A percentile compares a stretch with the other conserved stretches of the same genome.
Conservation (phyloP, 23 red algal species). For the Gracilariopsis chorda region DNA sequence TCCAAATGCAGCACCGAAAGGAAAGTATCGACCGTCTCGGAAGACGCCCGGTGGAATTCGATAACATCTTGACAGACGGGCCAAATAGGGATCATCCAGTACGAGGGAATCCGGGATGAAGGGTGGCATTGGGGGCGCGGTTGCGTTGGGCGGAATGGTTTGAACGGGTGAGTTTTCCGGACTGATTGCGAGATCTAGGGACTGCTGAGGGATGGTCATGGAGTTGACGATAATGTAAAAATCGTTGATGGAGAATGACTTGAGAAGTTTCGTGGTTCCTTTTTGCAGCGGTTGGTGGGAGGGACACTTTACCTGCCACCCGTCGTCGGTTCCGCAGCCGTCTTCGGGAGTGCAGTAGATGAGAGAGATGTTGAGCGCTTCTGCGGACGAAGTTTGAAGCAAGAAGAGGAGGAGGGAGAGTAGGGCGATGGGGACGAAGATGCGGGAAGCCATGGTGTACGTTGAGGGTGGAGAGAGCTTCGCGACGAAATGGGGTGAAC, state of each 20-base stretch:
- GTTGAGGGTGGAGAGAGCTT: too few relatives aligned
- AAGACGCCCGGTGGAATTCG: neutral
- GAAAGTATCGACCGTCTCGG: neutral
- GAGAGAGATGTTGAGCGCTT: neutral
- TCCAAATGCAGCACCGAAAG: neutral
- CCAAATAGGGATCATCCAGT: neutral
- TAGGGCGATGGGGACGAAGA: neutral
- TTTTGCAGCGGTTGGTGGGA: neutral
- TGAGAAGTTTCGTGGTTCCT: neutral
- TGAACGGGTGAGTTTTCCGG: neutral
- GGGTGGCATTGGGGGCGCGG: neutral
- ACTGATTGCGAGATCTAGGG: neutral
- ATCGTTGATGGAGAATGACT: slow-evolving; percentile 2
- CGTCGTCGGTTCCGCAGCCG: neutral
- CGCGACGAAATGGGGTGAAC: too few relatives aligned
- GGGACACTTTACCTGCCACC: neutral
- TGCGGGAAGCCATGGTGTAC: too few relatives aligned
- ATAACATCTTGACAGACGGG: neutral
- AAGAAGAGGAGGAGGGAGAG: neutral
- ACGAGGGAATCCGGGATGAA: neutral
- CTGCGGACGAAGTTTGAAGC: neutral
- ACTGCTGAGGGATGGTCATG: neutral
- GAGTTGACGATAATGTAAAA: neutral
- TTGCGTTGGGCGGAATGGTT: neutral
- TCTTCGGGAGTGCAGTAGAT: neutral